These are phyloP conservation scores for Suillus americanus DNA, from an alignment of 768 basidiomycete species.

Conservation along the genomic window DNA sequence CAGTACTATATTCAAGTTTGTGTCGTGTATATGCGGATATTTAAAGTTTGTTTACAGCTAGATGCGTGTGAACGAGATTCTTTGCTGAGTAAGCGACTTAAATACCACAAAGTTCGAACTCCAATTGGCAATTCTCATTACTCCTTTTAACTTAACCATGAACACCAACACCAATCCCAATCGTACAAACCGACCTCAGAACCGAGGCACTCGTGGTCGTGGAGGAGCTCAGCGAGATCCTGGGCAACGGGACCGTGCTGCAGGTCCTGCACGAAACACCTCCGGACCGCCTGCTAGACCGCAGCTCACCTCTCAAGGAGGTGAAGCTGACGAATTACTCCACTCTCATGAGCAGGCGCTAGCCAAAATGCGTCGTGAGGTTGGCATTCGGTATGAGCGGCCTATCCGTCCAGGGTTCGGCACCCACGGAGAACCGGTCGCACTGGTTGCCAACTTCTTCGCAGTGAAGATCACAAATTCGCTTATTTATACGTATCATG, in stretches of 20 bases:
- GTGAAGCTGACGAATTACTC: neutral
- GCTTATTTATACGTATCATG: conserved; percentile 39
- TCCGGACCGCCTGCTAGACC: neutral
- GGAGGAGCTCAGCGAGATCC: neutral
- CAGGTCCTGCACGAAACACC: neutral
- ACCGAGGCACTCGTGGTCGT: neutral
- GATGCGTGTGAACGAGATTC: neutral
- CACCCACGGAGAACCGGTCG: conserved; percentile 32
- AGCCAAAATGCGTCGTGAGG: neutral
- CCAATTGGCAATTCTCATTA: neutral
- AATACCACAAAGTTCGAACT: too few relatives aligned
- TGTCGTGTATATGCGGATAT: neutral
- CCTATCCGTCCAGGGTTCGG: conserved; percentile 42
- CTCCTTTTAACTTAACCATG: neutral
- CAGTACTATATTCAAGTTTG: neutral
- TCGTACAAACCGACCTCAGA: neutral
- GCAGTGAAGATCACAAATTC: conserved; percentile 36
- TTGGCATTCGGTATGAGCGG: conserved; percentile 25
- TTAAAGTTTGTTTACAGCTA: neutral
- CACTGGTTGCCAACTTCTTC: conserved; percentile 45
- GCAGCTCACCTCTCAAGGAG: neutral
- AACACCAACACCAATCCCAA: neutral
- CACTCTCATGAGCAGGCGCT: neutral
- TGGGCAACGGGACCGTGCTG: neutral
- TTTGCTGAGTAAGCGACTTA: neutral